These are phyloP conservation scores for Trichocladium antarcticum DNA, from an alignment of 495 filamentous ascomycete genomes.

Conservation along the genomic window DNA sequence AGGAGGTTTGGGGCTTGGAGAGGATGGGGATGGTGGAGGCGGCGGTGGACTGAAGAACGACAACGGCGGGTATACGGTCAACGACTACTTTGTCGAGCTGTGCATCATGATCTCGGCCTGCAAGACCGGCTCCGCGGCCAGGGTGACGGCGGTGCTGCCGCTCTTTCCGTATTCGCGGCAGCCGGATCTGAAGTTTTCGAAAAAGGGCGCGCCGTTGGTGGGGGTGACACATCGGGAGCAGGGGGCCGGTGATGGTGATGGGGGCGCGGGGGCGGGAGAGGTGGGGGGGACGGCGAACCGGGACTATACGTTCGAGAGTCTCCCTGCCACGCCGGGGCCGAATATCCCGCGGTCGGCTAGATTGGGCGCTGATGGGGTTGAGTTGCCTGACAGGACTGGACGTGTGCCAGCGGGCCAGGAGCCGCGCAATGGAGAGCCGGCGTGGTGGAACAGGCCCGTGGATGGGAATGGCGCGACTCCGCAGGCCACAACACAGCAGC, in stretches of 20 bases:
- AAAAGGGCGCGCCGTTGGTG: constrained; percentile 68
- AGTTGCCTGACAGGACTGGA: too few relatives aligned
- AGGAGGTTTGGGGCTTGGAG: too few relatives aligned
- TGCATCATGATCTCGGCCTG: constrained; percentile 96
- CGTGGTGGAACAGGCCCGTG: too few relatives aligned
- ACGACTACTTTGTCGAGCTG: constrained; percentile 90
- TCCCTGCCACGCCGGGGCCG: constrained; percentile 69
- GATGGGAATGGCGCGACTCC: not conserved
- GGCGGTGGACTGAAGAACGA: too few relatives aligned
- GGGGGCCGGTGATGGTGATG: not conserved
- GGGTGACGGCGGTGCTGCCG: constrained; percentile 87
- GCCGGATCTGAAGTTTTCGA: constrained; percentile 92
- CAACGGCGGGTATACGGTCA: constrained; percentile 63
- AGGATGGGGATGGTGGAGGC: constrained; percentile 17
- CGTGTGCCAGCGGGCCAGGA: too few relatives aligned
- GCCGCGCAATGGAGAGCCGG: too few relatives aligned
- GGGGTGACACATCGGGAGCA: not conserved
- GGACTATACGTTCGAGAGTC: constrained; percentile 55
- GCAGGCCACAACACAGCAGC: not conserved
- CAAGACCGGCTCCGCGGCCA: constrained; percentile 85
- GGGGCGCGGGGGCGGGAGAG: not conserved
- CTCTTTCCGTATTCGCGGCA: constrained; percentile 95
- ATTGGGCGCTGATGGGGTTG: constrained; percentile 46
- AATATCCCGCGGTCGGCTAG: constrained; percentile 52
- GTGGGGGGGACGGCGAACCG: not conserved